Conservation (phyloP, 345 rosid species). For the Arabidopsis suecica region DNA sequence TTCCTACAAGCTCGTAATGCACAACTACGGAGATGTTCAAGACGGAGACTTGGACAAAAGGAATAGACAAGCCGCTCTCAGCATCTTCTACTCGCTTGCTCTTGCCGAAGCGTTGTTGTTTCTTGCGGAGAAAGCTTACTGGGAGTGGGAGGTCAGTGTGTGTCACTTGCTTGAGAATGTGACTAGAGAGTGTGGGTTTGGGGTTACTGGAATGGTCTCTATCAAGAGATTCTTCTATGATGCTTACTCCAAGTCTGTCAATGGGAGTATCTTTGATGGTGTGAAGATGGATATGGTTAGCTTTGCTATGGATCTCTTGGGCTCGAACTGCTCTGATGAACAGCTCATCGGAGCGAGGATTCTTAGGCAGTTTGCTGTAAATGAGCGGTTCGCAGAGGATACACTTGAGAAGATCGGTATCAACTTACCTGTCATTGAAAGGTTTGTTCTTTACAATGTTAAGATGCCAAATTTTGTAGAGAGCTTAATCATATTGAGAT, state of each 20-base stretch:
- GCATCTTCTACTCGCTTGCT: constrained; percentile 79
- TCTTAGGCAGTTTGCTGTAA: constrained; percentile 62
- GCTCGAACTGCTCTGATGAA: constrained; percentile 75
- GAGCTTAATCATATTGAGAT: neutral
- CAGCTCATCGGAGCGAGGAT: constrained; percentile 79
- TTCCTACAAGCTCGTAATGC: constrained; percentile 69
- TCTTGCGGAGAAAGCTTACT: constrained; percentile 82
- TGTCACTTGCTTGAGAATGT: constrained; percentile 74
- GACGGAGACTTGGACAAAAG: constrained; percentile 77
- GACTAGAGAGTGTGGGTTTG: constrained; percentile 68
- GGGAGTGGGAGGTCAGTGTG: constrained; percentile 71
- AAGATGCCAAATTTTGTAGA: neutral
- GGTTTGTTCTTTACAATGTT: constrained; percentile 21
- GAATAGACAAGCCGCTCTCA: constrained; percentile 68
- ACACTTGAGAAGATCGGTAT: constrained; percentile 85
- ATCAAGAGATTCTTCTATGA: constrained; percentile 83
- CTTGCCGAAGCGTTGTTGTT: constrained; percentile 85
- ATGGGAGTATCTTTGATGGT: constrained; percentile 89
- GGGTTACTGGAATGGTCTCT: constrained; percentile 65
- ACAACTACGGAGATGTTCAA: constrained; percentile 69
- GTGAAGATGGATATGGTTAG: constrained; percentile 85
- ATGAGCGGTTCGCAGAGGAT: constrained; percentile 61
- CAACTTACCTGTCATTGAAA: constrained; percentile 62
- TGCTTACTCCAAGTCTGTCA: constrained; percentile 78
- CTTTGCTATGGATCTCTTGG: constrained; percentile 74